Percentiles rank a stretch among this genome's conserved stretches.
Evolutionary conservation across 2,329 filamentous ascomycete species (phyloP).

Genomic region (Cordyceps farinosa): DNA sequence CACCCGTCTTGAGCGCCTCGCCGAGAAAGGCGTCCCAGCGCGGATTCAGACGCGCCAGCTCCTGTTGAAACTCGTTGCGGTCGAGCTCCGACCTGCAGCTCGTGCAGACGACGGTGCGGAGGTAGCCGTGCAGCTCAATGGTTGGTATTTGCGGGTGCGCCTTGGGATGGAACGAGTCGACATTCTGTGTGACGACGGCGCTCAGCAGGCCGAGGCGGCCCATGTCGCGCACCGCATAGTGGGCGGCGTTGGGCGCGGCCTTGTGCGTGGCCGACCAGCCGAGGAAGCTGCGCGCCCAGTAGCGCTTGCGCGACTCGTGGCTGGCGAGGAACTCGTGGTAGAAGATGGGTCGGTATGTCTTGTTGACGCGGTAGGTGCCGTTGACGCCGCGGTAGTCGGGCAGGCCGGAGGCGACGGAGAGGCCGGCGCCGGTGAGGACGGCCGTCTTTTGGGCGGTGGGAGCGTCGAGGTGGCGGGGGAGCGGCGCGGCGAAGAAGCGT

Average conservation of each 20-base stretch:
- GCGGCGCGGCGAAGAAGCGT: conserved; percentile 66
- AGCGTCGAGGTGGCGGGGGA: conserved; percentile 42
- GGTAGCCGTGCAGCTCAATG: conserved; percentile 86
- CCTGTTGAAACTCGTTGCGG: conserved; percentile 69
- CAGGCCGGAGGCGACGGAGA: conserved; percentile 88
- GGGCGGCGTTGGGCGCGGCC: conserved; percentile 74
- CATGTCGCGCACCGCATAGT: conserved; percentile 72
- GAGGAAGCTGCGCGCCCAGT: conserved; percentile 93
- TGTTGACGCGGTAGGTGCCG: conserved; percentile 91
- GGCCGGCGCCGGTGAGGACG: conserved; percentile 74
- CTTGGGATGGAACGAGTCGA: conserved; percentile 84
- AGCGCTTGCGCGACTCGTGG: conserved; percentile 84
- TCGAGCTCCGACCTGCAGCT: conserved; percentile 71
- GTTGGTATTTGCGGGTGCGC: conserved; percentile 74
- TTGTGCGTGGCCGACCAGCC: conserved; percentile 82
- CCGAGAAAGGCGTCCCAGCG: conserved; percentile 75
- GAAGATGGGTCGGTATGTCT: conserved; percentile 86
- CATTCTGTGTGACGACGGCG: conserved; percentile 88
- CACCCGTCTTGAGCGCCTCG: conserved; percentile 68
- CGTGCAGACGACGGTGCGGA: conserved; percentile 76
- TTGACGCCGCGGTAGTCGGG: conserved; percentile 88
- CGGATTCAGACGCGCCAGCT: conserved; percentile 77
- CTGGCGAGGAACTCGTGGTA: conserved; percentile 80
- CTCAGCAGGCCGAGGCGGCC: conserved; percentile 68
- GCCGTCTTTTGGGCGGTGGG: conserved; percentile 41